phyloP scores from a whole-genome alignment of 2,329 filamentous ascomycete genomes.

The Penicillium sp. region DNA sequence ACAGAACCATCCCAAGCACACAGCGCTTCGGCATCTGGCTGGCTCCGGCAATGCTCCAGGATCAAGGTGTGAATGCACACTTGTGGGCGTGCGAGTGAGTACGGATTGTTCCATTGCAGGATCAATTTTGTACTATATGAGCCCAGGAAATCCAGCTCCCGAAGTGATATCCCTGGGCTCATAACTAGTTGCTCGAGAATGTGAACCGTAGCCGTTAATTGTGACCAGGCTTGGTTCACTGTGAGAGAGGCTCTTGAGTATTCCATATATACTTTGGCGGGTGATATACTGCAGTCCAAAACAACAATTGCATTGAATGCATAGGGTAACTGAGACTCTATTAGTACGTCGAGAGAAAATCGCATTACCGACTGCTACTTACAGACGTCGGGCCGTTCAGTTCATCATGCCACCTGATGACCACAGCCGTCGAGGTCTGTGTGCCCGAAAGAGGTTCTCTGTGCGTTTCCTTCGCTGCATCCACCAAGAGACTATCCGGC shows the following conservation, averaged over 20 bases:
- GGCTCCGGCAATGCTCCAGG: background rate
- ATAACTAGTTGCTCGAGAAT: background rate
- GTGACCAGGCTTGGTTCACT: background rate
- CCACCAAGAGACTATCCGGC: background rate
- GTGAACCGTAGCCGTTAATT: background rate
- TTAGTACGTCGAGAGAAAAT: background rate
- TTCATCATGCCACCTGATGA: background rate
- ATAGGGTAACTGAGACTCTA: background rate
- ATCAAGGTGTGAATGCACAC: slow-evolving; percentile 4
- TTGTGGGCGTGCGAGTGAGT: background rate
- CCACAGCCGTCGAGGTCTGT: background rate
- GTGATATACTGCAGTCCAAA: background rate
- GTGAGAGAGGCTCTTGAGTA: background rate
- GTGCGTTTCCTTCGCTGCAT: background rate
- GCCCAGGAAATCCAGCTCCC: background rate
- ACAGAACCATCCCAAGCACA: slow-evolving; percentile 16
- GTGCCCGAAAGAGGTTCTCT: background rate
- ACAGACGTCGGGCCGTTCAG: background rate
- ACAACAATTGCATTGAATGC: background rate
- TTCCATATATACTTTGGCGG: background rate
- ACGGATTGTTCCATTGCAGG: background rate
- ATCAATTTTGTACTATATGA: background rate
- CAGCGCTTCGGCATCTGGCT: slow-evolving; percentile 10
- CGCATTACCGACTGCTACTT: background rate
- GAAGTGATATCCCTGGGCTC: background rate